Conservation (phyloP, 306 rosid genomes). For the Pterocarpus macrocarpus region DNA sequence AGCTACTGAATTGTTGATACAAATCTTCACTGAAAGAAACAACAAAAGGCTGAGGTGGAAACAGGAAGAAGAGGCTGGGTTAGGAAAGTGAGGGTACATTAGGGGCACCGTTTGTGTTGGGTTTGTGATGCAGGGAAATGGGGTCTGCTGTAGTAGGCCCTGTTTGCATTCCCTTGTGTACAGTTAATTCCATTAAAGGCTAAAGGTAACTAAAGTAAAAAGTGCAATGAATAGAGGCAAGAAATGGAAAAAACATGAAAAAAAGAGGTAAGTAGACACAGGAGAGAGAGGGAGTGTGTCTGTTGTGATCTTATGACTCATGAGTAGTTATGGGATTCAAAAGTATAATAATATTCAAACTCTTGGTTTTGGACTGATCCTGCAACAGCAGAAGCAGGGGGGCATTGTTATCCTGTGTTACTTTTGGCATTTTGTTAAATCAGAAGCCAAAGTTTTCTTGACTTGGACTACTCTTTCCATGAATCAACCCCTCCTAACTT, state of each 20-base stretch:
- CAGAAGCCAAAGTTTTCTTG: conserved; percentile 45
- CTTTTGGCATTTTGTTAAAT: conserved; percentile 55
- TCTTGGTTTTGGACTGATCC: conserved; percentile 53
- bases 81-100: conserved; percentile 40
- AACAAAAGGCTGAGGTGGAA: conserved; percentile 22
- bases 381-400: conserved; percentile 21
- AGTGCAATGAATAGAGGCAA: conserved; percentile 18
- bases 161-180: conserved; percentile 57
- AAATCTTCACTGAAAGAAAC: conserved; percentile 3
- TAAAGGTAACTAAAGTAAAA: conserved; percentile 42
- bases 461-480: conserved; percentile 44
- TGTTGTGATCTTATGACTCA: conserved; percentile 30
- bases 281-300: background rate
- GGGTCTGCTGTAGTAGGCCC: conserved; percentile 42
- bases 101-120: conserved; percentile 31
- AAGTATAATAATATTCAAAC: conserved; percentile 31
- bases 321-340: conserved; percentile 40
- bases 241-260: too few species aligned
- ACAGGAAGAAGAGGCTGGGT: background rate
- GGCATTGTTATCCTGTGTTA: conserved; percentile 35
- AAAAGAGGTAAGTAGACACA: background rate
- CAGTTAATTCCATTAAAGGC: conserved; percentile 64
- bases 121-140: conserved; percentile 29
- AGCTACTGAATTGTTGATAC: conserved; percentile 25
- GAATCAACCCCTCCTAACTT: conserved; percentile 34